phyloP scores from a whole-genome alignment of 495 filamentous ascomycete species.

The Aspergillus leporis region DNA sequence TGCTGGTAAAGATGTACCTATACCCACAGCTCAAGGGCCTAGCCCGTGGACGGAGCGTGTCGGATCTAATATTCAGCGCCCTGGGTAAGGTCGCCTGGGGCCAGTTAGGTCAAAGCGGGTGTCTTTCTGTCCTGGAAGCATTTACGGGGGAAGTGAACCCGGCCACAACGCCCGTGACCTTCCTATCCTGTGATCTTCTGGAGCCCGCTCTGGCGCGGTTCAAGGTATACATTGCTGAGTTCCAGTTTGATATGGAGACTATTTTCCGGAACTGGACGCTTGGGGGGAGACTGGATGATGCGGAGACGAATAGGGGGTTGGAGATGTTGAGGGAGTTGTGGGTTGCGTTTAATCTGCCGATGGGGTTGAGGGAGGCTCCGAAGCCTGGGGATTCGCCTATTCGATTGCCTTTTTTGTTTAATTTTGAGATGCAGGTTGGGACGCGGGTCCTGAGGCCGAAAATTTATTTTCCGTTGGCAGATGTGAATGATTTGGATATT shows the following conservation, averaged over 20 bases:
- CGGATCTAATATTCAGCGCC: neutral
- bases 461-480: neutral
- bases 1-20: slow-evolving; percentile 13
- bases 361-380: slow-evolving; percentile 2
- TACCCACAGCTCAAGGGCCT: neutral
- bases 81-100: neutral
- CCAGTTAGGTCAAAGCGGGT: neutral
- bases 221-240: slow-evolving; percentile 14
- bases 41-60: neutral
- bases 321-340: slow-evolving; percentile 15
- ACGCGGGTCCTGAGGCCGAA: neutral
- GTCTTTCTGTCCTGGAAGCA: neutral
- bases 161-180: neutral
- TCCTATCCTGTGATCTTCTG: slow-evolving; percentile 9
- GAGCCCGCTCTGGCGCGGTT: slow-evolving; percentile 5
- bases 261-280: slow-evolving; percentile 1
- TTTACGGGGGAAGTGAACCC: neutral
- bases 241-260: neutral
- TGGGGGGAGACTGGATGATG: neutral
- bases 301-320: neutral
- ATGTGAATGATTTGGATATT: neutral
- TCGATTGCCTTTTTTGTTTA: neutral
- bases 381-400: slow-evolving; percentile 2
- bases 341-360: slow-evolving; percentile 5
- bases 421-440: neutral